These are phyloP conservation scores for Fusarium pininemorale DNA, from an alignment of 2,329 filamentous ascomycete species.

Conservation along the genomic window DNA sequence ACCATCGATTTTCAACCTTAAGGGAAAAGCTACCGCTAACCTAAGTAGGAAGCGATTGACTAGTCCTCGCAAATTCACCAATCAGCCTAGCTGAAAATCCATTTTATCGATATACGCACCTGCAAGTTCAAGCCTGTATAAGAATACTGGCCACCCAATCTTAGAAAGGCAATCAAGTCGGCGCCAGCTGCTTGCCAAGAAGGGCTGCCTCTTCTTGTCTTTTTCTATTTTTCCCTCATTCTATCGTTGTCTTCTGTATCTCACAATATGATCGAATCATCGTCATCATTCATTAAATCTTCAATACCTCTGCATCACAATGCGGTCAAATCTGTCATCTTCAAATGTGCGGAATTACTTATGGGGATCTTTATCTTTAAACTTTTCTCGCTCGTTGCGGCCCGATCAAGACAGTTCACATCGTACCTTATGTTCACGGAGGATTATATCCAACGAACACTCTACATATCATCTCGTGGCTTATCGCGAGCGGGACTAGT, in stretches of 20 bases:
- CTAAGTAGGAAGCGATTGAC: neutral
- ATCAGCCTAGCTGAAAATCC: neutral
- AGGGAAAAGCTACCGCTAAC: neutral
- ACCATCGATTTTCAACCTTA: neutral
- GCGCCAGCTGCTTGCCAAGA: neutral
- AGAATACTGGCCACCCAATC: neutral
- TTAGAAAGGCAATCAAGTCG: neutral
- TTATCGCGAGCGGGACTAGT: conserved; percentile 17
- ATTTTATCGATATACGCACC: neutral
- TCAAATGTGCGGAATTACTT: conserved; percentile 28
- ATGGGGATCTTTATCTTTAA: conserved; percentile 31
- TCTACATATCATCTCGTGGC: conserved; percentile 22
- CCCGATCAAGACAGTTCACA: conserved; percentile 28
- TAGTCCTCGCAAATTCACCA: neutral
- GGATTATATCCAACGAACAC: conserved; percentile 23
- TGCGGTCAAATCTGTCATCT: conserved; percentile 30
- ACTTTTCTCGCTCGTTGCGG: conserved; percentile 21
- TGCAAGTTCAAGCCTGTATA: neutral
- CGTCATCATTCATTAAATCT: conserved; percentile 5
- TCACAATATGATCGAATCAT: conserved; percentile 18
- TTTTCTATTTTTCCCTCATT: neutral
- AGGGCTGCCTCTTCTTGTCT: neutral
- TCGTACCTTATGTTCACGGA: conserved; percentile 36
- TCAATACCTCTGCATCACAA: conserved; percentile 31
- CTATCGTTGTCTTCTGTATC: no score